Base-by-base conservation (phyloP, 2,329 filamentous ascomycete genomes). In the Colletotrichum trifolii region DNA sequence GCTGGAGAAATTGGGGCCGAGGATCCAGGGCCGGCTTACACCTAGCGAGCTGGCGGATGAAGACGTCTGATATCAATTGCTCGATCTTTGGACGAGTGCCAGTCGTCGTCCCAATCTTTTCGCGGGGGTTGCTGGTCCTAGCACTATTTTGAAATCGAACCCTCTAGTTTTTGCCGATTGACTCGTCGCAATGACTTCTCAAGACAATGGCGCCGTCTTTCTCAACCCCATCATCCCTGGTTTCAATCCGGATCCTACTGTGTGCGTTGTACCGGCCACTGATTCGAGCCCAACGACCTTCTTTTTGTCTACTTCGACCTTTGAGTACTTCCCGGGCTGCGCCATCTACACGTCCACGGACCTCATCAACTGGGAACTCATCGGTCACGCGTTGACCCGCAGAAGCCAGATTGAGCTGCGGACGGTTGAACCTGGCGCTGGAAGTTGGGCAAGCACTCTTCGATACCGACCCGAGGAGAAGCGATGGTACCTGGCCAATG, bases 241-340 rank as follows among this genome's bases (percentile, higher is more conserved):
- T 33, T 89, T 88, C 76, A 88, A 89, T 60, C 85, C 87, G 6
- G 87, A 90, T 67, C 87, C 87, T 0, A 87, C 86, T 1, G 68
- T 79, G 13, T 79, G 77, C 49, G 73, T 78, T 4, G 76, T 77
- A 7, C 75, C 73, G 8, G 73, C 75, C 13, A 72, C 73, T 0
- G 69, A 68, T 3, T 65, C 69, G 5, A 60, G 69, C 2, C 74
- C 74, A 2, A 69, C 73, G 7, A 74, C 71, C 2, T 89, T 84
- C 71, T 89, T 85, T 72, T 80, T 89, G 35, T 84, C 83, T 42
- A 89, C 85, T 4, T 89, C 87, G 0, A 86, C 85, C 0, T 89
- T 90, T 62, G 87, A 89, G 71, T 87, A 82, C 72, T 89, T 87
- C 65, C 87, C 87, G 0, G 86, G 85, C 4, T 82, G 83, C n/a